phyloP scores from a whole-genome alignment of 177 flowering plant genomes.

The Telopea speciosissima region DNA sequence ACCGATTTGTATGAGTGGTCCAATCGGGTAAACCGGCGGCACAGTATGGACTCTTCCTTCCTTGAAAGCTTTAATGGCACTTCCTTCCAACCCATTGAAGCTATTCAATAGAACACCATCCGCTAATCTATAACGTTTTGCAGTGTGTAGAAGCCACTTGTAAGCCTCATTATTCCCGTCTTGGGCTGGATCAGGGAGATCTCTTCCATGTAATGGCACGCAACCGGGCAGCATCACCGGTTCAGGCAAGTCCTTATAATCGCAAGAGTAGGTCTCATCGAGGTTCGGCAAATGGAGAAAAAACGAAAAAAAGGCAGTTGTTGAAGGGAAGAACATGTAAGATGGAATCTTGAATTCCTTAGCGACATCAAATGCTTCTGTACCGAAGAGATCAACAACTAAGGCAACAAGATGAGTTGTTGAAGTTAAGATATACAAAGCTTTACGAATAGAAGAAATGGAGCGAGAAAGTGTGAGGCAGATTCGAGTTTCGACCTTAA shows the following conservation, averaged over 20 bases:
- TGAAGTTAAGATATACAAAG: neutral
- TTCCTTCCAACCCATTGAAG: constrained; percentile 24
- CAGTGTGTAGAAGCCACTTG: constrained; percentile 12
- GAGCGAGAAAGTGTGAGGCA: constrained; percentile 22
- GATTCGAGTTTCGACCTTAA: constrained; percentile 24
- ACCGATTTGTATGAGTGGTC: constrained; percentile 30
- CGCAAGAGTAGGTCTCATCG: constrained; percentile 17
- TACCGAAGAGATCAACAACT: constrained; percentile 28
- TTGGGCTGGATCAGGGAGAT: constrained; percentile 24
- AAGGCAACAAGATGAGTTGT: constrained; percentile 11
- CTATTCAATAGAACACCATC: constrained; percentile 33
- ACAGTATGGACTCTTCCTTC: neutral
- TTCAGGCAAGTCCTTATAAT: constrained; percentile 28
- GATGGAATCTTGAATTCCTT: constrained; percentile 20
- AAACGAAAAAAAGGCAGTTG: constrained; percentile 18
- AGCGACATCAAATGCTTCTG: constrained; percentile 26
- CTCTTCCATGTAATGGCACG: constrained; percentile 25
- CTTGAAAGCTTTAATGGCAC: constrained; percentile 21
- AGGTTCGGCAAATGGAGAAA: constrained; percentile 19
- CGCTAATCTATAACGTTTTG: constrained; percentile 13
- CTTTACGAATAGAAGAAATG: constrained; percentile 23
- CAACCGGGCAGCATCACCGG: constrained; percentile 33
- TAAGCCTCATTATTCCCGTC: constrained; percentile 30
- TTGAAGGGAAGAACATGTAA: constrained; percentile 26
- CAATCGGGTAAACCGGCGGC: constrained; percentile 35